Evolutionary conservation across 2,329 filamentous ascomycete species (phyloP).

Genomic region (Macroventuria anomochaeta): DNA sequence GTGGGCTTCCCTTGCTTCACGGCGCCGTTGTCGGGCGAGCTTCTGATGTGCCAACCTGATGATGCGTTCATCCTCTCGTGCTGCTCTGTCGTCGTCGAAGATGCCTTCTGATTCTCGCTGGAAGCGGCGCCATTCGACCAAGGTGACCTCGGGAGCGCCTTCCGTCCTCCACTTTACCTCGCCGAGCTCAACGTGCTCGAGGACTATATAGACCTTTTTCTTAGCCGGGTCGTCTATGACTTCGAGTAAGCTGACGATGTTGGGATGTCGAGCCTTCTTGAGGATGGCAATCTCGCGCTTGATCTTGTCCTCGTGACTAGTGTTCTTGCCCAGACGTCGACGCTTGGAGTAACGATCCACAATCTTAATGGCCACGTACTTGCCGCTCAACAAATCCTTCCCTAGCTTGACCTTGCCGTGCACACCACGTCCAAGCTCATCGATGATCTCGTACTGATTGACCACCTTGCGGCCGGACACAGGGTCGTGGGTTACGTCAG

Average conservation of each 20-base stretch:
- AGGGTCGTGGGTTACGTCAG: conserved; percentile 86
- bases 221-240: conserved; percentile 96
- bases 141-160: conserved; percentile 80
- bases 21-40: conserved; percentile 54
- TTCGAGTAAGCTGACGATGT: conserved; percentile 92
- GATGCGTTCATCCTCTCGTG: conserved; percentile 54
- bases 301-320: conserved; percentile 78
- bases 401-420: conserved; percentile 98
- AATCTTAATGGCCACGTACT: conserved; percentile 96
- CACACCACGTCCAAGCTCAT: conserved; percentile 93
- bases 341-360: conserved; percentile 95
- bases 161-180: conserved; percentile 95
- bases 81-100: conserved; percentile 51
- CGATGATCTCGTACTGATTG: conserved; percentile 96
- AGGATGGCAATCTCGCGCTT: conserved; percentile 97
- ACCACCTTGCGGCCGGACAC: conserved; percentile 93
- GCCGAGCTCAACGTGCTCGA: conserved; percentile 92
- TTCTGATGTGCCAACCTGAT: conserved; percentile 42
- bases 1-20: conserved; percentile 46
- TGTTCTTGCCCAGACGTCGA: conserved; percentile 79
- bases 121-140: conserved; percentile 80
- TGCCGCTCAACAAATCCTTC: conserved; percentile 74
- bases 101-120: conserved; percentile 69
- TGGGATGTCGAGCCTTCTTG: conserved; percentile 97
- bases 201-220: conserved; percentile 97